Evolutionary conservation across 495 filamentous ascomycete genomes (phyloP), one percentile per base, ranked within the genome.

Genomic region (Cercophora samala): DNA sequence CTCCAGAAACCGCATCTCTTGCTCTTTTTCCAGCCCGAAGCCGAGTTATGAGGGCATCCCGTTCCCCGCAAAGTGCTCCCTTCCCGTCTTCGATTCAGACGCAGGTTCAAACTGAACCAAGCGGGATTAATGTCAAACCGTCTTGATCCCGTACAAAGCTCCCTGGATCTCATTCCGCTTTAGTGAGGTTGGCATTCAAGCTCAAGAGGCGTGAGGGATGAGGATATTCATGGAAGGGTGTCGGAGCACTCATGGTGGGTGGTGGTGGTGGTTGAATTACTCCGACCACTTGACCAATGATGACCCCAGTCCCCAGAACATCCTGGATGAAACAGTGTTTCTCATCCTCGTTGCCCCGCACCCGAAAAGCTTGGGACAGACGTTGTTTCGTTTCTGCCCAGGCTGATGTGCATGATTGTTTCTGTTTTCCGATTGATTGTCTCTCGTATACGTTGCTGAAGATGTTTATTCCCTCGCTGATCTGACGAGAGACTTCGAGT

Each of bases 271-370:
- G 32, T 17, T 22, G 29, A 62, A 15, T 18, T 24, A 29, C n/a
- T 56, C 54, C 5, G n/a, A 13, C 19, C 58, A 9, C 8, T 42
- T 19, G n/a, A 37, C 60, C 26, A 37, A 37, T 42, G 17, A 46
- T 11, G 15, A 21, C 60, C 60, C 60, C 29, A 13, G 26, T 25
- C 17, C 46, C 18, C 3, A 8, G 8, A 4, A 18, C 22, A 18
- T 60, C 17, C 22, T 24, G 58, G 60, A 42, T 62, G 60, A 62
- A 62, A 62, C 60, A 62, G 26, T 62, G 60, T 62, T 62, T 62
- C 26, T 60, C 19, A 25, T 29, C 24, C 24, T 60, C 22, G 24
- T n/a, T 60, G 58, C 58, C 58, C 58, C 58, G 58, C 58, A 1
- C 17, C 23, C 37, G 37, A 46, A 46, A 46, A 46, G 54, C 23